Conservation (phyloP, 2,329 filamentous ascomycete species). For the Penicillium palitans region DNA sequence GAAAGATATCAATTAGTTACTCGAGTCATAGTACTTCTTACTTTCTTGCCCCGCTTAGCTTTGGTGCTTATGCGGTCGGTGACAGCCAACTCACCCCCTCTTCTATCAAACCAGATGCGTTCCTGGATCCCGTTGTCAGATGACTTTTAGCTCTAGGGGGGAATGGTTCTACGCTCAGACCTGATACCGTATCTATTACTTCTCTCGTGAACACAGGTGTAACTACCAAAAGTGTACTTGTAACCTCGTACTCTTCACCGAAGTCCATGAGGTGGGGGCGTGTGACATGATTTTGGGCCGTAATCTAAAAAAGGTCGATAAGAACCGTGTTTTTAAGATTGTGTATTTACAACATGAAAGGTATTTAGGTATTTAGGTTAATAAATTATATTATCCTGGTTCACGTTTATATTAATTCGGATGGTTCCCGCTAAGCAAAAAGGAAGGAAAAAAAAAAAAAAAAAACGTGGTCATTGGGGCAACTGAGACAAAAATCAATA, state of each 20-base stretch:
- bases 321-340: not conserved
- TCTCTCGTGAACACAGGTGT: conserved; percentile 1
- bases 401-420: not conserved
- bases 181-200: not conserved
- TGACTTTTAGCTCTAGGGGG: not conserved
- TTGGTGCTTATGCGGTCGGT: conserved; percentile 5
- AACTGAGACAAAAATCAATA: conserved; percentile 9
- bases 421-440: not conserved
- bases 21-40: not conserved
- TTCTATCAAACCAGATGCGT: conserved; percentile 25
- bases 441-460: not conserved
- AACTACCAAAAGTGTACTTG: not conserved
- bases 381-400: not conserved
- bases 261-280: conserved; percentile 3
- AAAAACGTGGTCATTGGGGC: not conserved
- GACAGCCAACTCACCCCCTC: conserved; percentile 6
- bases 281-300: conserved; percentile 7
- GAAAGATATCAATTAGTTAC: not conserved
- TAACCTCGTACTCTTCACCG: not conserved
- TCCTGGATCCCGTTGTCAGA: conserved; percentile 30
- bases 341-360: not conserved
- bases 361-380: not conserved
- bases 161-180: conserved; percentile 18
- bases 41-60: not conserved
- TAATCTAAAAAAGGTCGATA: not conserved